These are phyloP conservation scores for Trypanosoma cruzi DNA, from an alignment of 208 protist species.

Conservation along the genomic window DNA sequence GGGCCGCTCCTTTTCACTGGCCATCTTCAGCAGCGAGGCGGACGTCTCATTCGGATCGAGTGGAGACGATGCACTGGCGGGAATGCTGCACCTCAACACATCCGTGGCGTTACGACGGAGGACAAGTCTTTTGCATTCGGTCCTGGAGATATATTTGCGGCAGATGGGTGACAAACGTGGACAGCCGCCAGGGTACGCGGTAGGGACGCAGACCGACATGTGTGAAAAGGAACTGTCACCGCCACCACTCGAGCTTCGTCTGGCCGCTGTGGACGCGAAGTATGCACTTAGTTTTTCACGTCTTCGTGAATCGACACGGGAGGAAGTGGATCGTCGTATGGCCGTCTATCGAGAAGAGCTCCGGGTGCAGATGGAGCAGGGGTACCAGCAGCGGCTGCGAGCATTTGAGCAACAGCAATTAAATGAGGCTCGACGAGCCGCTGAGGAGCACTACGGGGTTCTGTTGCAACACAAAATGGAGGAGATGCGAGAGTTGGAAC, in stretches of 20 bases:
- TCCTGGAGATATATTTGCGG: slow-evolving; percentile 41
- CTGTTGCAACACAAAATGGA: slow-evolving; percentile 63
- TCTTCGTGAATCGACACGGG: slow-evolving; percentile 54
- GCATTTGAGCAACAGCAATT: slow-evolving; percentile 63
- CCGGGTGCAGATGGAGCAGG: slow-evolving; percentile 62
- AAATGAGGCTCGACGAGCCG: slow-evolving; percentile 50
- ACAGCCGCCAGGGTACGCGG: slow-evolving; percentile 10
- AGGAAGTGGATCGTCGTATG: slow-evolving; percentile 79
- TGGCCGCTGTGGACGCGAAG: slow-evolving; percentile 87
- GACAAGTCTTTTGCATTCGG: slow-evolving; percentile 66
- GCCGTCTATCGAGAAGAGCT: slow-evolving; percentile 72
- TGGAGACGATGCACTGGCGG: slow-evolving; percentile 32
- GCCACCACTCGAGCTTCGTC: slow-evolving; percentile 75
- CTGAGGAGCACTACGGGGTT: slow-evolving; percentile 54
- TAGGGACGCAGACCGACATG: slow-evolving; percentile 64
- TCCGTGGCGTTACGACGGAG: slow-evolving; percentile 22
- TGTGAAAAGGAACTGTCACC: slow-evolving; percentile 28
- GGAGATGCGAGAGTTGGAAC: slow-evolving; percentile 65
- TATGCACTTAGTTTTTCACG: slow-evolving; percentile 81
- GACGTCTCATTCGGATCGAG: slow-evolving; percentile 34
- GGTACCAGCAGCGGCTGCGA: slow-evolving; percentile 76
- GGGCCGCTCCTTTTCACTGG: slow-evolving; percentile 66
- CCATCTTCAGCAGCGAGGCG: slow-evolving; percentile 83
- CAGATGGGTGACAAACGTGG: slow-evolving; percentile 13
- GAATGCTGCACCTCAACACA: slow-evolving; percentile 50